These are phyloP conservation scores for Aspergillus novofumigatus DNA, from an alignment of 2,329 filamentous ascomycete genomes.

Conservation along the genomic window DNA sequence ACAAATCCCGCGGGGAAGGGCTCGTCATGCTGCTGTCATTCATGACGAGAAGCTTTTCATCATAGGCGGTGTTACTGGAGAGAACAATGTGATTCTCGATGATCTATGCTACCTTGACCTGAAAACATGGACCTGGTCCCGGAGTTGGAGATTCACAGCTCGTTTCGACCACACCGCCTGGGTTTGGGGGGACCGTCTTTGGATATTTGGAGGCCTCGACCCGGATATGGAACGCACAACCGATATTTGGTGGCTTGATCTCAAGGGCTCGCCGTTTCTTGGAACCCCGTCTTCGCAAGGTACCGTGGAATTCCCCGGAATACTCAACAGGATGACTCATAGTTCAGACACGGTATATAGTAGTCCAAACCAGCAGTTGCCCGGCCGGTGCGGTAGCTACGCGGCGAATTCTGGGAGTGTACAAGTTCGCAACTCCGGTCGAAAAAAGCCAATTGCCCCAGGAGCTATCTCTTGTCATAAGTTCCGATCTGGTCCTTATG, in stretches of 20 bases:
- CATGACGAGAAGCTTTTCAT: slow-evolving; percentile 97
- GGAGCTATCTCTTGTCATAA: slow-evolving; percentile 86
- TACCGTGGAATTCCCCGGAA: slow-evolving; percentile 41
- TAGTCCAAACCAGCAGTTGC: slow-evolving; percentile 32
- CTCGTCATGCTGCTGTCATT: slow-evolving; percentile 87
- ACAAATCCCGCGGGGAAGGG: slow-evolving; percentile 80
- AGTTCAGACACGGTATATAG: slow-evolving; percentile 34
- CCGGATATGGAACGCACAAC: slow-evolving; percentile 96
- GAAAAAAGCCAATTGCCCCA: slow-evolving; percentile 60
- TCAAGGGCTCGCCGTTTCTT: slow-evolving; percentile 85
- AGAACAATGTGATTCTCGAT: slow-evolving; percentile 86
- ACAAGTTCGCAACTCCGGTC: slow-evolving; percentile 51
- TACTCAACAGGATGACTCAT: slow-evolving; percentile 33
- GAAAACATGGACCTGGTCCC: slow-evolving; percentile 97
- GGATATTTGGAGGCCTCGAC: slow-evolving; percentile 93
- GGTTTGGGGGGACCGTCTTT: slow-evolving; percentile 87
- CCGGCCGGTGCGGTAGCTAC: slow-evolving; percentile 51
- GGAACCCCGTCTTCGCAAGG: slow-evolving; percentile 63
- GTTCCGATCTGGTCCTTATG: slow-evolving; percentile 80
- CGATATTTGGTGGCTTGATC: slow-evolving; percentile 95
- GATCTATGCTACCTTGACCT: slow-evolving; percentile 96
- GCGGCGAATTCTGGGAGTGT: slow-evolving; percentile 67
- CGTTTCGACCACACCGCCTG: slow-evolving; percentile 94
- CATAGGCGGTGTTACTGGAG: slow-evolving; percentile 89
- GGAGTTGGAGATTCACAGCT: slow-evolving; percentile 90